Percentiles rank a stretch among this genome's conserved stretches.
phyloP scores from a whole-genome alignment of 148 eudicot genomes.

The Camellia granthamiana region DNA sequence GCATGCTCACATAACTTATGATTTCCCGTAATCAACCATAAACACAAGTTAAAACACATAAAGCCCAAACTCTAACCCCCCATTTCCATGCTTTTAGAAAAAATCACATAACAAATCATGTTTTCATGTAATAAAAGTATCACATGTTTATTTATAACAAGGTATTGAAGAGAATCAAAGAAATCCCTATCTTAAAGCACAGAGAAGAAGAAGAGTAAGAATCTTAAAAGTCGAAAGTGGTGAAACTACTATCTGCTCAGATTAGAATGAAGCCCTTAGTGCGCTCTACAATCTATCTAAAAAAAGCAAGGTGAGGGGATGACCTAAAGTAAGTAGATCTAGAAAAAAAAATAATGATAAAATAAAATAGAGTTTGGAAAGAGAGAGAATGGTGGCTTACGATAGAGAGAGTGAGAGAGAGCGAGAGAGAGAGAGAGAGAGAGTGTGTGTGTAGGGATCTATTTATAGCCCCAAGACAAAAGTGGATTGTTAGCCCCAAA shows the following conservation, averaged over 20 bases:
- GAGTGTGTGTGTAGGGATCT: not conserved
- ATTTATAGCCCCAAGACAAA: not conserved
- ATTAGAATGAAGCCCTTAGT: too few relatives aligned
- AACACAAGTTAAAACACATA: not conserved
- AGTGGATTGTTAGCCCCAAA: too few relatives aligned
- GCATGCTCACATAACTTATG: too few relatives aligned
- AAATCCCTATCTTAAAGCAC: too few relatives aligned
- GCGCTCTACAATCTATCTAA: too few relatives aligned
- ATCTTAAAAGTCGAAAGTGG: too few relatives aligned
- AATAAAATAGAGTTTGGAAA: not conserved
- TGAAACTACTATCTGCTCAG: too few relatives aligned
- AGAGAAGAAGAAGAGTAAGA: too few relatives aligned
- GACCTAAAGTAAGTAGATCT: not conserved
- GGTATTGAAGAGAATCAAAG: too few relatives aligned
- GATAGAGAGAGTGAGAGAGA: not conserved
- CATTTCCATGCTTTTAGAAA: not conserved
- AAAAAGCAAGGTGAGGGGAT: not conserved
- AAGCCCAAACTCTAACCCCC: not conserved
- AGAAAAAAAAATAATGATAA: not conserved
- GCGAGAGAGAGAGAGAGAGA: too few relatives aligned
- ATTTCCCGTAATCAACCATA: not conserved
- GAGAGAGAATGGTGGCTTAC: not conserved
- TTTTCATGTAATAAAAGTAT: too few relatives aligned
- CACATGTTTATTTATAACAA: too few relatives aligned
- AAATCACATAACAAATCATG: not conserved